phyloP scores from a whole-genome alignment of 495 filamentous ascomycete species.

The Aspergillus bertholletiae region DNA sequence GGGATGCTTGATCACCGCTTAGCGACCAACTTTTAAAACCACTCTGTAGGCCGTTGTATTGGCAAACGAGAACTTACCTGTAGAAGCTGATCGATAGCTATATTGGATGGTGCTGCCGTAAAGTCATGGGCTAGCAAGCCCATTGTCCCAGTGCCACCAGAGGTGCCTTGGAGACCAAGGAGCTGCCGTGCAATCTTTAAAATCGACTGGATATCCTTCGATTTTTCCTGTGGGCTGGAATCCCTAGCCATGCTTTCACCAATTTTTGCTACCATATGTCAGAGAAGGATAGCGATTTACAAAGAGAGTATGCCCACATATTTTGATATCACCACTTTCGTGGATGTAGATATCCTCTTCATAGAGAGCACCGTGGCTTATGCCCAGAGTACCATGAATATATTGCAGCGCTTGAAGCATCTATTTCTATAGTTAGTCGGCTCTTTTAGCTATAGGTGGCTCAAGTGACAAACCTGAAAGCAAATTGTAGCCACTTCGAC shows the following conservation, averaged over 20 bases:
- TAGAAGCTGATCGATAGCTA: not conserved
- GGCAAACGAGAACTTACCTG: slow-evolving; percentile 1
- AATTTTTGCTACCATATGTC: not conserved
- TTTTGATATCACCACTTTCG: not conserved
- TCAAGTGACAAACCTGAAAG: not conserved
- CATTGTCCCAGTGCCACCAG: not conserved
- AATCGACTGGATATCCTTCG: not conserved
- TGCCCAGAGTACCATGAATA: slow-evolving; percentile 1
- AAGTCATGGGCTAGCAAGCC: slow-evolving; percentile 1
- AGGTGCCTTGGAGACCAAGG: not conserved
- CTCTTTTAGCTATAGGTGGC: not conserved
- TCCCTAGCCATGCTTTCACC: slow-evolving; percentile 1
- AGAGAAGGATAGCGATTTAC: not conserved
- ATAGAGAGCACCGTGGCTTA: not conserved
- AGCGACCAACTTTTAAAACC: no score
- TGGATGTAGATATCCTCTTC: not conserved
- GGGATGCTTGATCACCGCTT: no score
- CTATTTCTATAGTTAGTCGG: not conserved
- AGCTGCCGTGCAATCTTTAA: not conserved
- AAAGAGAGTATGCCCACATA: not conserved
- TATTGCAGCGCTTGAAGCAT: slow-evolving; percentile 1
- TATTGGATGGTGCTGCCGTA: not conserved
- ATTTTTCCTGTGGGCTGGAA: not conserved
- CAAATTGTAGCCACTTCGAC: slow-evolving; percentile 5
- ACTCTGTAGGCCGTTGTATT: not conserved